These are phyloP conservation scores for Debaryomyces tyrocola DNA, from an alignment of 805 yeast species.

Conservation along the genomic window DNA sequence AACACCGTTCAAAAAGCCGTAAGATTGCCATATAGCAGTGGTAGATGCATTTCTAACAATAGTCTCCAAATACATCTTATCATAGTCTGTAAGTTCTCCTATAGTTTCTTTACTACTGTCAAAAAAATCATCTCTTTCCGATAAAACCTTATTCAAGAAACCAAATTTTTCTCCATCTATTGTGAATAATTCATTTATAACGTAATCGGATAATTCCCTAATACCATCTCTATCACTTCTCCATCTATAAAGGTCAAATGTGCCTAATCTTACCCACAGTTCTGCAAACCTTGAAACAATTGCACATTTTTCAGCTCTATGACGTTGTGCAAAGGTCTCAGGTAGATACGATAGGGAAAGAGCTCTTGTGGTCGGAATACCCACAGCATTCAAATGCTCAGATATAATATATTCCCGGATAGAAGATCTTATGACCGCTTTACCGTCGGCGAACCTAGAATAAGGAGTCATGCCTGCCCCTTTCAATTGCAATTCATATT, in stretches of 20 bases:
- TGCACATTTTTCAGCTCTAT: constrained; percentile 77
- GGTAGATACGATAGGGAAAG: constrained; percentile 73
- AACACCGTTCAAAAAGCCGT: constrained; percentile 93
- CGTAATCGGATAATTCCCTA: constrained; percentile 65
- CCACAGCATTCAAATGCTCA: constrained; percentile 76
- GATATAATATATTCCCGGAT: constrained; percentile 85
- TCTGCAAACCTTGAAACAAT: constrained; percentile 81
- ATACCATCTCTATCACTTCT: constrained; percentile 68
- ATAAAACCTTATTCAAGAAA: constrained; percentile 23
- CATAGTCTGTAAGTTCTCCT: constrained; percentile 57
- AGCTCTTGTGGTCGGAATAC: constrained; percentile 87
- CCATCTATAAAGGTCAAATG: constrained; percentile 79
- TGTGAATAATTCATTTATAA: constrained; percentile 63
- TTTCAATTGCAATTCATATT: constrained; percentile 76
- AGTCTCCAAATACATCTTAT: constrained; percentile 68
- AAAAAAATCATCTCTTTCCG: constrained; percentile 18
- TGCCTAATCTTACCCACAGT: constrained; percentile 85
- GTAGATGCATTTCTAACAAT: constrained; percentile 72
- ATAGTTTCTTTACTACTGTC: constrained; percentile 17
- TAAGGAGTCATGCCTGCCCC: constrained; percentile 93
- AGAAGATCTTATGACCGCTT: constrained; percentile 85
- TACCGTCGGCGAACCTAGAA: constrained; percentile 95
- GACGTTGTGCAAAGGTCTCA: constrained; percentile 71
- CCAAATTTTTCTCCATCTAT: constrained; percentile 26
- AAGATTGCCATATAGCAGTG: constrained; percentile 84